Conservation (phyloP, 2,329 filamentous ascomycete genomes). For the Mycocentrospora acerina region DNA sequence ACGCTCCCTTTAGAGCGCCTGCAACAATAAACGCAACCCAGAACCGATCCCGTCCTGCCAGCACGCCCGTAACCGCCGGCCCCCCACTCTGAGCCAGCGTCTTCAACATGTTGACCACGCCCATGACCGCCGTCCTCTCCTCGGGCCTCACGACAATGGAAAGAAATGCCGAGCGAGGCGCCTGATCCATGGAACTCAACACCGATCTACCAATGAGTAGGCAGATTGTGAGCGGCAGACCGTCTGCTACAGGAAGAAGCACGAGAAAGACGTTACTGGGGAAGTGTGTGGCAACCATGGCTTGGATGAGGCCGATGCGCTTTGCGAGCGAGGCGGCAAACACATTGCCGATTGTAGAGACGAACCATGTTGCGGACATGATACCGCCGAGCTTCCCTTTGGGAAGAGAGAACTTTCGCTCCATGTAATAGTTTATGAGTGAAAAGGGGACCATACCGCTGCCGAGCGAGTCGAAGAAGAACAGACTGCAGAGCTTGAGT, state of each 20-base stretch:
- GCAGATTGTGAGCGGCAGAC: conserved; percentile 29
- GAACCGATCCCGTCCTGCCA: conserved; percentile 36
- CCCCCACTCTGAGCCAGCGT: conserved; percentile 39
- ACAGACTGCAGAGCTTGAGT: conserved; percentile 65
- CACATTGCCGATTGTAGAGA: conserved; percentile 34
- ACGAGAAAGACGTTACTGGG: conserved; percentile 39
- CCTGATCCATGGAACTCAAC: conserved; percentile 43
- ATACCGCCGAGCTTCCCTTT: conserved; percentile 57
- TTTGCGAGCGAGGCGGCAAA: conserved; percentile 57
- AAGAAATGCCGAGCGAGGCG: conserved; percentile 40
- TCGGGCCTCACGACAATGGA: conserved; percentile 34
- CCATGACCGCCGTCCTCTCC: conserved; percentile 44
- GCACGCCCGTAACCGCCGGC: conserved; percentile 37
- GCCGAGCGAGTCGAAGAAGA: conserved; percentile 68
- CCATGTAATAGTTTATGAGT: conserved; percentile 56
- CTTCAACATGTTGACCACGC: conserved; percentile 43
- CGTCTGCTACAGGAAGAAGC: conserved; percentile 23
- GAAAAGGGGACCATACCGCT: conserved; percentile 64
- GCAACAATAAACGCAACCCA: conserved; percentile 45
- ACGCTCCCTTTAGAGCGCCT: conserved; percentile 37
- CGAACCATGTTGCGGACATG: conserved; percentile 50
- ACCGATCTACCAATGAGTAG: conserved; percentile 34
- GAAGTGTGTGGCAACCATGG: conserved; percentile 43
- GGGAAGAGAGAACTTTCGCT: conserved; percentile 57
- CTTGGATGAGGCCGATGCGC: conserved; percentile 57